Percentiles rank a stretch among this genome's conserved stretches.
These are phyloP conservation scores for Collariella sp. DNA, from an alignment of 495 filamentous ascomycete genomes.

Conservation along the genomic window DNA sequence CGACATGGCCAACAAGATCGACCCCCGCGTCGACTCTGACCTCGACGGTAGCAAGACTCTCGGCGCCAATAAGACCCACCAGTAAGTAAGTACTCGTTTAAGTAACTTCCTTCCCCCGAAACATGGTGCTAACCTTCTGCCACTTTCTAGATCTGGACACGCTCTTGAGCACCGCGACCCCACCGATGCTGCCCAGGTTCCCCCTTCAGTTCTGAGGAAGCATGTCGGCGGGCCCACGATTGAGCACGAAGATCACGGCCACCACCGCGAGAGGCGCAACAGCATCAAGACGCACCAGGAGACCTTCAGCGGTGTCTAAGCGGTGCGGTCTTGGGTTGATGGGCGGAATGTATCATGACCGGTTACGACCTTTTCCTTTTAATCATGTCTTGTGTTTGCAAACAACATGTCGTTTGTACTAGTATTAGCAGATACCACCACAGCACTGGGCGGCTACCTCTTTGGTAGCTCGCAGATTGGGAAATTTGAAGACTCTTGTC, in stretches of 20 bases:
- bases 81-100: slow-evolving; percentile 37
- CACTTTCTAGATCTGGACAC: background rate
- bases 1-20: slow-evolving; percentile 45
- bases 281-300: slow-evolving; percentile 34
- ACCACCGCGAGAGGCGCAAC: slow-evolving; percentile 33
- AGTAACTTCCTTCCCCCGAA: too few relatives aligned
- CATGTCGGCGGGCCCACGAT: slow-evolving; percentile 33
- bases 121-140: too few relatives aligned
- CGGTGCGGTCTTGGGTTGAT: background rate
- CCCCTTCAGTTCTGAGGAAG: slow-evolving; percentile 35
- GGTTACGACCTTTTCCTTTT: background rate
- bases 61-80: slow-evolving; percentile 39
- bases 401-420: background rate
- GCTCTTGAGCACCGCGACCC: slow-evolving; percentile 26
- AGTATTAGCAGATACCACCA: slow-evolving; percentile 8
- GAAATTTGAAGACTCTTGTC: background rate
- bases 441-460: background rate
- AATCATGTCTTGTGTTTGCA: background rate
- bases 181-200: slow-evolving; percentile 41
- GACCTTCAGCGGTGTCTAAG: slow-evolving; percentile 31
- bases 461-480: background rate
- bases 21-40: slow-evolving; percentile 47
- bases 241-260: slow-evolving; percentile 28
- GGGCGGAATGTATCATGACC: slow-evolving; percentile 6
- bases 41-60: slow-evolving; percentile 38